Percentiles rank a stretch among this genome's conserved stretches.
Evolutionary conservation across 139 green algal species (phyloP).

Genomic region (Eudorina sp.): DNA sequence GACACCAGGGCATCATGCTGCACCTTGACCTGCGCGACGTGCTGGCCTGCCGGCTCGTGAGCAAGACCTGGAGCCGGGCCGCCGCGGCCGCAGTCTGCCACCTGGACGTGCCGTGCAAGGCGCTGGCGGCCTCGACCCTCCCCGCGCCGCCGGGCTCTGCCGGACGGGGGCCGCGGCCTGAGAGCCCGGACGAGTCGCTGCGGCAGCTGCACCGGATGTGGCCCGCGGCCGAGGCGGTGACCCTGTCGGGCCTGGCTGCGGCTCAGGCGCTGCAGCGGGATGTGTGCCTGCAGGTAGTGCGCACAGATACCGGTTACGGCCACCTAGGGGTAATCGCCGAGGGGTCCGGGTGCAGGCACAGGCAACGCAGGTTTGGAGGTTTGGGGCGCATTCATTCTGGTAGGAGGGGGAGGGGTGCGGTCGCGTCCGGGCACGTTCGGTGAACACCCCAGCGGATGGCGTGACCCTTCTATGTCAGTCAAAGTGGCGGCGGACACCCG

Average conservation of each 20-base stretch:
- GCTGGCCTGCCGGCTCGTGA: conserved; percentile 16
- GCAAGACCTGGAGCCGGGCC: not conserved
- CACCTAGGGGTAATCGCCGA: too few species aligned
- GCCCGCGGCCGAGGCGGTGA: not conserved
- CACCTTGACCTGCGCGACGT: not conserved
- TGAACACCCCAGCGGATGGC: too few species aligned
- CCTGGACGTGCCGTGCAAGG: conserved; percentile 21
- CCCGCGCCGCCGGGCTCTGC: not conserved
- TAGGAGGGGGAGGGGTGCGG: too few species aligned
- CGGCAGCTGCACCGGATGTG: not conserved
- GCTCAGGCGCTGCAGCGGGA: not conserved
- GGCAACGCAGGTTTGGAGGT: not conserved
- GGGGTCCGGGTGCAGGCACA: too few species aligned
- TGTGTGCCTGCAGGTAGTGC: not conserved
- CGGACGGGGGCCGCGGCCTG: not conserved
- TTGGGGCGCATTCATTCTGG: too few species aligned
- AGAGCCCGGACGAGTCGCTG: not conserved
- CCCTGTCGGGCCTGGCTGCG: conserved; percentile 16
- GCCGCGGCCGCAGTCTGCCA: not conserved
- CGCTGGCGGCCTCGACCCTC: not conserved
- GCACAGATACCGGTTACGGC: too few species aligned
- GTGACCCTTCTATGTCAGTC: too few species aligned
- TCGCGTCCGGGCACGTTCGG: too few species aligned
- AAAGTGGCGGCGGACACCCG: too few species aligned
- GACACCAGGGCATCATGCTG: not conserved